These are phyloP conservation scores for Ophidiomyces ophidiicola DNA, from an alignment of 2,329 filamentous ascomycete genomes.

Conservation along the genomic window DNA sequence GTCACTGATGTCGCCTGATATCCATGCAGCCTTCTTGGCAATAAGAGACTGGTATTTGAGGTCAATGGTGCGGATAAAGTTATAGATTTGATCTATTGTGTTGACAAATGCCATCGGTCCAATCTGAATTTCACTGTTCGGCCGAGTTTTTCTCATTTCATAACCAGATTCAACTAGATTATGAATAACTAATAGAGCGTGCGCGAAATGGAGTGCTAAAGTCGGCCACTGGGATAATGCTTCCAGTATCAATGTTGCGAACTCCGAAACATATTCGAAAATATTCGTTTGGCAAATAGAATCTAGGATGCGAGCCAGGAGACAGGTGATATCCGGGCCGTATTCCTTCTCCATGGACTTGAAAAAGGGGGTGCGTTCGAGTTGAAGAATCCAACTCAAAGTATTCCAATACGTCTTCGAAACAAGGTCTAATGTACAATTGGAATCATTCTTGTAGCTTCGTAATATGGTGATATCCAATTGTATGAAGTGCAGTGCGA, in stretches of 20 bases:
- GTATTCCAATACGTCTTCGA: slow-evolving; percentile 26
- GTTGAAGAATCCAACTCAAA: slow-evolving; percentile 28
- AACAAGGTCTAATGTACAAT: slow-evolving; percentile 22
- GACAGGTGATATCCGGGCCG: slow-evolving; percentile 20
- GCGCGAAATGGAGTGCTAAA: slow-evolving; percentile 19
- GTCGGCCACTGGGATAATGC: slow-evolving; percentile 23
- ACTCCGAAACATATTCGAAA: slow-evolving; percentile 22
- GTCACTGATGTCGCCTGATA: slow-evolving; percentile 32
- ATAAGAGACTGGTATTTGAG: slow-evolving; percentile 29
- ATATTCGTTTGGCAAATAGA: slow-evolving; percentile 21
- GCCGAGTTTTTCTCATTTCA: slow-evolving; percentile 20
- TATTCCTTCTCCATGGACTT: slow-evolving; percentile 23
- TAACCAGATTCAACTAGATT: slow-evolving; percentile 23
- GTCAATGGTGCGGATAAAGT: slow-evolving; percentile 25
- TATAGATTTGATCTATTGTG: slow-evolving; percentile 20
- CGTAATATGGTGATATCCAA: slow-evolving; percentile 30
- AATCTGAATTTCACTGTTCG: slow-evolving; percentile 18
- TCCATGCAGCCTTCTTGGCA: slow-evolving; percentile 32
- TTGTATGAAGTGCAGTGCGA: slow-evolving; percentile 32
- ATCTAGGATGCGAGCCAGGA: slow-evolving; percentile 23
- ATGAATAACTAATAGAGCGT: slow-evolving; percentile 19
- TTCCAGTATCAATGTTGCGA: slow-evolving; percentile 20
- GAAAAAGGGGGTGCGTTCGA: slow-evolving; percentile 28
- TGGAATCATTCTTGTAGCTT: slow-evolving; percentile 21
- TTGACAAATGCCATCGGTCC: slow-evolving; percentile 16